Evolutionary conservation across 2,329 filamentous ascomycete species (phyloP).

Genomic region (Colletotrichum ledebouriae): DNA sequence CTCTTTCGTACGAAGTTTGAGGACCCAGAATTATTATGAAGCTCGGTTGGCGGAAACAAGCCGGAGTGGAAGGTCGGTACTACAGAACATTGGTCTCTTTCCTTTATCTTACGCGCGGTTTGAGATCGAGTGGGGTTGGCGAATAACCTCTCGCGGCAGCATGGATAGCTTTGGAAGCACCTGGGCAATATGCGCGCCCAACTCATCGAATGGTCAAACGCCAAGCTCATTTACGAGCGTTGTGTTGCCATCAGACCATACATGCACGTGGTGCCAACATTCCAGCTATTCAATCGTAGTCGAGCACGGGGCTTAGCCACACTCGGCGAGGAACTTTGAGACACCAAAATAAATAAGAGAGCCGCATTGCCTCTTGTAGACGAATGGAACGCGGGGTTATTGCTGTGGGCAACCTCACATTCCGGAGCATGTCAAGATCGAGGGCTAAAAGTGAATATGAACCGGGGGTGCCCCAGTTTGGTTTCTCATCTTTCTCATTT

Average conservation of each 20-base stretch:
- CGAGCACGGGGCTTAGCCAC: neutral
- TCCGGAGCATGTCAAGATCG: neutral
- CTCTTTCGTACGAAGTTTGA: too few relatives aligned
- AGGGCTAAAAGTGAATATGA: constrained; percentile 8
- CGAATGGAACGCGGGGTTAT: constrained; percentile 28
- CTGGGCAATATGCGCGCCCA: too few relatives aligned
- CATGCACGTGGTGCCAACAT: constrained; percentile 12
- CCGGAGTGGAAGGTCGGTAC: too few relatives aligned
- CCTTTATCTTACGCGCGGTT: too few relatives aligned
- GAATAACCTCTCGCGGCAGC: too few relatives aligned
- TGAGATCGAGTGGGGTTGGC: too few relatives aligned
- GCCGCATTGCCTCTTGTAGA: neutral
- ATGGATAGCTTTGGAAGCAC: too few relatives aligned
- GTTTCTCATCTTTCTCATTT: neutral
- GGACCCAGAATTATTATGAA: too few relatives aligned
- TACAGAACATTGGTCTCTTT: too few relatives aligned
- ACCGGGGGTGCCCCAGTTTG: neutral
- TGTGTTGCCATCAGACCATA: neutral
- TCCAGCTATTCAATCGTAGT: neutral
- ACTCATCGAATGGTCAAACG: too few relatives aligned
- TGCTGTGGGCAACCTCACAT: constrained; percentile 33
- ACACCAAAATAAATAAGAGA: constrained; percentile 23
- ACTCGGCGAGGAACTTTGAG: neutral
- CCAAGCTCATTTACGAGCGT: neutral
- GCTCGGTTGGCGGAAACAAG: too few relatives aligned